phyloP scores from a whole-genome alignment of 2,329 filamentous ascomycete genomes.

The Tolypocladium paradoxum region DNA sequence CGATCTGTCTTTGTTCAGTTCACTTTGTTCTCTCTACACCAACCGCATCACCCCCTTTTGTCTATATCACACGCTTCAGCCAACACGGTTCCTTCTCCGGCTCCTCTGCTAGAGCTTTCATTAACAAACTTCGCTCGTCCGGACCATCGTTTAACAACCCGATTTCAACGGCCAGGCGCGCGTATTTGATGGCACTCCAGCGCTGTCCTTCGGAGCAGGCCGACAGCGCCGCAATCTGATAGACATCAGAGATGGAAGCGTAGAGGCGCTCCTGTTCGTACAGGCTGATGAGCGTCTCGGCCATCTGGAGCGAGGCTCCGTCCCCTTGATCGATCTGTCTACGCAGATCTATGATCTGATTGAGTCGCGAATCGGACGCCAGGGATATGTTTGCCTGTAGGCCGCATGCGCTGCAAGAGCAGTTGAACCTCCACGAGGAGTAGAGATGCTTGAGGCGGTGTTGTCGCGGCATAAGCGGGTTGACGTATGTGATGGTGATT shows the following conservation, averaged over 20 bases:
- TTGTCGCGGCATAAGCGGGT: constrained; percentile 13
- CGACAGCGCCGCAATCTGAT: constrained; percentile 26
- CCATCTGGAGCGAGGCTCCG: constrained; percentile 21
- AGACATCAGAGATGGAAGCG: constrained; percentile 22
- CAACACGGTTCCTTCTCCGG: constrained; percentile 6
- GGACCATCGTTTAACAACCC: constrained; percentile 13
- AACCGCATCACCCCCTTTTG: too few relatives aligned
- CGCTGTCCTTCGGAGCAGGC: constrained; percentile 27
- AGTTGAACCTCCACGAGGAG: constrained; percentile 28
- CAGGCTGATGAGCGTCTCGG: constrained; percentile 26
- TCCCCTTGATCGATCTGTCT: neutral
- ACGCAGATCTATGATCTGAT: constrained; percentile 17
- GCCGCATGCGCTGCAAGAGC: constrained; percentile 28
- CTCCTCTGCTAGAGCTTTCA: neutral
- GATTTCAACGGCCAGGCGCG: constrained; percentile 24
- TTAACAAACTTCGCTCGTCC: neutral
- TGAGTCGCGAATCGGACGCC: constrained; percentile 27
- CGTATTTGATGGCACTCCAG: constrained; percentile 27
- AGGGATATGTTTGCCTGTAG: constrained; percentile 11
- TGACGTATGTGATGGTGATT: constrained; percentile 31
- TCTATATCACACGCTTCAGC: neutral
- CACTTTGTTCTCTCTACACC: too few relatives aligned
- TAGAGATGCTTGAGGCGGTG: constrained; percentile 19
- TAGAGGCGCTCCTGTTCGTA: constrained; percentile 29
- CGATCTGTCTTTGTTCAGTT: too few relatives aligned